Evolutionary conservation across 2,329 filamentous ascomycete species (phyloP).

Genomic region (Macrophomina tecta): DNA sequence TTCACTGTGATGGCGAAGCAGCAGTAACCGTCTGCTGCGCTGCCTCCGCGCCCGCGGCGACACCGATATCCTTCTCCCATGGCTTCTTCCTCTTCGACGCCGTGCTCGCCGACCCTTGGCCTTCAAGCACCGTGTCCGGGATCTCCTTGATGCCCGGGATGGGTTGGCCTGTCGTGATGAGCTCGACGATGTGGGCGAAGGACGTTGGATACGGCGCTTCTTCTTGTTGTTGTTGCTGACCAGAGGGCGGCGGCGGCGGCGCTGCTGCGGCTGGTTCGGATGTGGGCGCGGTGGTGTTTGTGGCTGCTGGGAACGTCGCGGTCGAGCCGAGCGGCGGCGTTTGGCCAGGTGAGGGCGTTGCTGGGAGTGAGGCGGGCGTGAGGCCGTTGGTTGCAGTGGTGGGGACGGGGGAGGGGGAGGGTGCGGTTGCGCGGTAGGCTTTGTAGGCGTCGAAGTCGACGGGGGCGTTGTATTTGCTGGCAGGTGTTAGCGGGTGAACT

Average conservation of each 20-base stretch:
- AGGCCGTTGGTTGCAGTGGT: conserved; percentile 15
- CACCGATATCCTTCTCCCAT: conserved; percentile 67
- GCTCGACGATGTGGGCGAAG: conserved; percentile 84
- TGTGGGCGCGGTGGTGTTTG: conserved; percentile 27
- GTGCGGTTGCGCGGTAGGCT: conserved; percentile 57
- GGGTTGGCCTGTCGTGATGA: conserved; percentile 80
- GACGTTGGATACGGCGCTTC: conserved; percentile 76
- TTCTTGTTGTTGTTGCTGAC: background rate
- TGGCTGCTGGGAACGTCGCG: conserved; percentile 30
- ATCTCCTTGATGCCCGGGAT: conserved; percentile 90
- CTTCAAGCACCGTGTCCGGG: conserved; percentile 76
- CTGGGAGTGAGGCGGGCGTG: background rate
- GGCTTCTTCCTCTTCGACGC: conserved; percentile 68
- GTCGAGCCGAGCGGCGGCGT: conserved; percentile 30
- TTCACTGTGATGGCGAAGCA: conserved; percentile 7
- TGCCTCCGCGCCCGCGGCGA: background rate
- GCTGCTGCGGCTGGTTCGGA: conserved; percentile 1
- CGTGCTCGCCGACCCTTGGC: conserved; percentile 66
- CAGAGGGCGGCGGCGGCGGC: background rate
- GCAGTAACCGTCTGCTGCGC: background rate
- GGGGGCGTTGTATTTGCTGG: conserved; percentile 51
- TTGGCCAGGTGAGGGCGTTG: background rate
- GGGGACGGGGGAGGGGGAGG: conserved; percentile 1
- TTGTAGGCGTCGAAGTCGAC: conserved; percentile 74
- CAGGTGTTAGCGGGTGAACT: conserved; percentile 32